Evolutionary conservation across 495 filamentous ascomycete genomes (phyloP).

Genomic region (Thozetella sp.): DNA sequence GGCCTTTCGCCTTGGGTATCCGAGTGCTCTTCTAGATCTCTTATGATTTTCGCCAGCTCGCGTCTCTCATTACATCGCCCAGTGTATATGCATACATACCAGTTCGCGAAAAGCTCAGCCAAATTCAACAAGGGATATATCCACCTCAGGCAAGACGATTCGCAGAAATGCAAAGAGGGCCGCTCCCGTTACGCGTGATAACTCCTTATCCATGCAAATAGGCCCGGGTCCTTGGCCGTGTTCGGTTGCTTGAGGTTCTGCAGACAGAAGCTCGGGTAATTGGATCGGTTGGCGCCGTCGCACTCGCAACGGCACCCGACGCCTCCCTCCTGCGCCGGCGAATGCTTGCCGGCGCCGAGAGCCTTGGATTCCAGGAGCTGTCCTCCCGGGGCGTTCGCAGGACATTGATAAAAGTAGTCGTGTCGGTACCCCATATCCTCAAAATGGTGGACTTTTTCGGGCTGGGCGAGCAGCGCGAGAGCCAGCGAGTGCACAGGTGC

Average conservation of each 20-base stretch:
- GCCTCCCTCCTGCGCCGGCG: slow-evolving; percentile 33
- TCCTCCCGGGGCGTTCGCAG: slow-evolving; percentile 40
- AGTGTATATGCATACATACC: neutral
- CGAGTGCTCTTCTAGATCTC: neutral
- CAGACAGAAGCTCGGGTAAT: slow-evolving; percentile 32
- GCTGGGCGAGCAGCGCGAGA: slow-evolving; percentile 47
- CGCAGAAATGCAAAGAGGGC: neutral
- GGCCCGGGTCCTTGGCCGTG: slow-evolving; percentile 22
- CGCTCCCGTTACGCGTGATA: slow-evolving; percentile 4
- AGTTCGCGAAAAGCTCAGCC: neutral
- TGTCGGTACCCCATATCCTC: slow-evolving; percentile 55
- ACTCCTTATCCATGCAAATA: slow-evolving; percentile 17
- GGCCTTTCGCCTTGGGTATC: neutral
- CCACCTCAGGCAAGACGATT: neutral
- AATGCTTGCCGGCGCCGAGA: slow-evolving; percentile 26
- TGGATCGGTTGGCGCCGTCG: slow-evolving; percentile 31
- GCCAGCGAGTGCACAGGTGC: slow-evolving; percentile 55
- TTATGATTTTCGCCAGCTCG: neutral
- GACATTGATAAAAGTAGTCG: slow-evolving; percentile 47
- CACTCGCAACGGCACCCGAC: slow-evolving; percentile 48
- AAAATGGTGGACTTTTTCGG: slow-evolving; percentile 54
- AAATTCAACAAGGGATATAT: neutral
- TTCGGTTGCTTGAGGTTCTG: slow-evolving; percentile 36
- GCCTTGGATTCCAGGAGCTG: slow-evolving; percentile 33
- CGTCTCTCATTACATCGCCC: neutral